A percentile compares a stretch with the other conserved stretches of the same genome.
Conservation (phyloP, 192 early-diverging fungal species). For the Glomus cerebriforme region DNA sequence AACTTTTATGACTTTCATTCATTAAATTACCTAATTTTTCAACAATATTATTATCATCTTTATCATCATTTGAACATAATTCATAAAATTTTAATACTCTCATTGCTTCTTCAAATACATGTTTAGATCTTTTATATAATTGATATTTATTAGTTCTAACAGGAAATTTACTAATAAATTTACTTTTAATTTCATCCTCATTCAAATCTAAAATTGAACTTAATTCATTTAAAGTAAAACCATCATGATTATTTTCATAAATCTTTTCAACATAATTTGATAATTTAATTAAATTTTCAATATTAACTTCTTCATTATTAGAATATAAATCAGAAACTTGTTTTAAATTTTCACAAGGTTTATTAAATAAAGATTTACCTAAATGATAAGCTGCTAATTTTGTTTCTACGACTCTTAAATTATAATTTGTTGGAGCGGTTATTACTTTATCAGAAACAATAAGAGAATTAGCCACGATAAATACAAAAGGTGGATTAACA, state of each 20-base stretch:
- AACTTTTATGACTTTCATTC: conserved; percentile 85
- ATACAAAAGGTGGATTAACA: conserved; percentile 56
- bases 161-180: conserved; percentile 52
- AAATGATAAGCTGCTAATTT: conserved; percentile 66
- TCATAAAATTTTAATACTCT: conserved; percentile 77
- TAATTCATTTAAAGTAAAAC: conserved; percentile 35
- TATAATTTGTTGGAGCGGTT: conserved; percentile 88
- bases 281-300: conserved; percentile 47
- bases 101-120: conserved; percentile 79
- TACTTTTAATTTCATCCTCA: conserved; percentile 39
- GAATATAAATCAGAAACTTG: conserved; percentile 54
- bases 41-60: conserved; percentile 38
- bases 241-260: conserved; percentile 34
- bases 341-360: conserved; percentile 40
- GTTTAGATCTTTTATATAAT: conserved; percentile 77
- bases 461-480: conserved; percentile 89
- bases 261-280: conserved; percentile 40
- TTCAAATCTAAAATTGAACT: conserved; percentile 42
- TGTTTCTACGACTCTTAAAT: conserved; percentile 91
- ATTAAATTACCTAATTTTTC: conserved; percentile 78
- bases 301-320: conserved; percentile 39
- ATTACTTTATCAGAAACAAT: conserved; percentile 85
- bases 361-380: conserved; percentile 29
- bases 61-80: conserved; percentile 45
- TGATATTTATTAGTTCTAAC: conserved; percentile 70